Evolutionary conservation across 2,329 filamentous ascomycete genomes (phyloP).

Genomic region (Botrytis byssoidea): DNA sequence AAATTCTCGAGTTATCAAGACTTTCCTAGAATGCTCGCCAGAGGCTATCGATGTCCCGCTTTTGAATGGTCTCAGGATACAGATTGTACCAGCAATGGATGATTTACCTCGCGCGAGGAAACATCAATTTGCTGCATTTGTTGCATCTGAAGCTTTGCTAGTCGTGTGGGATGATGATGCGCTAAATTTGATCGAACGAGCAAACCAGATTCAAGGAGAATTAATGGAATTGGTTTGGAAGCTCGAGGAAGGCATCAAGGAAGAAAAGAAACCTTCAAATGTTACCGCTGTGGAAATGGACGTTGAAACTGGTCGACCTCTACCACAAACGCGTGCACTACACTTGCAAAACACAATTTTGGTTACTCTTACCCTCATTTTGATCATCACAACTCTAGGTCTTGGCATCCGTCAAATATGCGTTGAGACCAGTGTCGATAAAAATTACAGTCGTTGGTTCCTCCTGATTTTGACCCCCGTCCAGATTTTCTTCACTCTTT

Average conservation of each 20-base stretch:
- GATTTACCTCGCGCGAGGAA: slow-evolving; percentile 71
- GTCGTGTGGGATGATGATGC: slow-evolving; percentile 83
- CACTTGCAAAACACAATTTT: slow-evolving; percentile 69
- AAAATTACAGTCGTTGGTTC: slow-evolving; percentile 59
- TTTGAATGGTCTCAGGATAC: slow-evolving; percentile 72
- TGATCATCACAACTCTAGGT: slow-evolving; percentile 66
- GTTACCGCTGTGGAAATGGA: slow-evolving; percentile 60
- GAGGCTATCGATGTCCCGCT: slow-evolving; percentile 73
- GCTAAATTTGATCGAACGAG: slow-evolving; percentile 65
- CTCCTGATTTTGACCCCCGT: slow-evolving; percentile 66
- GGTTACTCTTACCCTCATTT: slow-evolving; percentile 62
- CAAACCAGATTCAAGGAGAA: slow-evolving; percentile 70
- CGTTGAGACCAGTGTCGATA: slow-evolving; percentile 65
- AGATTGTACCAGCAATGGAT: slow-evolving; percentile 70
- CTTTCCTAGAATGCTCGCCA: slow-evolving; percentile 70
- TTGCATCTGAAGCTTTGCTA: slow-evolving; percentile 67
- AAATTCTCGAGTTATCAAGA: slow-evolving; percentile 76
- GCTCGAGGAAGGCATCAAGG: slow-evolving; percentile 53
- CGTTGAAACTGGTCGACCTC: slow-evolving; percentile 67
- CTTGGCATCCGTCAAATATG: slow-evolving; percentile 68
- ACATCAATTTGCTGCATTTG: slow-evolving; percentile 77
- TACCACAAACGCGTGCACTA: slow-evolving; percentile 63
- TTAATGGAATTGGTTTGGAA: slow-evolving; percentile 78
- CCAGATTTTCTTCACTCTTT: slow-evolving; percentile 78
- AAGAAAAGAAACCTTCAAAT: slow-evolving; percentile 50